Base-by-base conservation (phyloP, 805 yeast species). In the Candida tibetensis region DNA sequence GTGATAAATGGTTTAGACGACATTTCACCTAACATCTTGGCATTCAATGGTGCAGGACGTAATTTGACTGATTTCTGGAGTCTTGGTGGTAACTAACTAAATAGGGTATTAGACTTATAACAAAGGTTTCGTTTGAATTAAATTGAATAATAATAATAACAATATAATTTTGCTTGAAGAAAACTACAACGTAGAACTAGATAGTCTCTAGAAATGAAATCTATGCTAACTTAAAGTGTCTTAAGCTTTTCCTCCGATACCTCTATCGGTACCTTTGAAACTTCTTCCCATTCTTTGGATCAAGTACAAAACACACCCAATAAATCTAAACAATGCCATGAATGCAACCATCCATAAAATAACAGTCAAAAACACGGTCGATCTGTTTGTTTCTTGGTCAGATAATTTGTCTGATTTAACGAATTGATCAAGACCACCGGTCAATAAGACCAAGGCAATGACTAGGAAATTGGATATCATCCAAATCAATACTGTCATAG, bases 41-140 rank as follows among this genome's bases (percentile, higher is more conserved):
- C 85, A 35, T 85, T 68, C 72, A 85, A 85, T 55, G 95, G 93
- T 72, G 93, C 79, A 42, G 93, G 91, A 49, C 79, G 76, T 55
- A 80, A 81, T 62, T 61, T 82, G 53, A 66, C 77, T 39, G 77
- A 70, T 30, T 82, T 82, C 74, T 82, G 88, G 87, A 63, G 51
- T 37, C 10, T 36, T 21, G 25, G 25, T 7, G 25, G 10, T 10
- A 21, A 7, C 25, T 21, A 21, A 10, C 25, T 21, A 10, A 7
- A 10, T 21, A 21, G 25, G 7, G 7, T 21, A 21, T n/a, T n/a
- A n/a, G n/a, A n/a, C n/a, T n/a, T n/a, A n/a, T n/a, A n/a, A n/a
- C n/a, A n/a, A n/a, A n/a, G n/a, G n/a, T n/a, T n/a, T n/a, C n/a
- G n/a, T n/a, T n/a, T n/a, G n/a, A n/a, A n/a, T n/a, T n/a, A n/a